phyloP scores from a whole-genome alignment of 768 basidiomycete species.

The Tubosaeta brunneosetosa region DNA sequence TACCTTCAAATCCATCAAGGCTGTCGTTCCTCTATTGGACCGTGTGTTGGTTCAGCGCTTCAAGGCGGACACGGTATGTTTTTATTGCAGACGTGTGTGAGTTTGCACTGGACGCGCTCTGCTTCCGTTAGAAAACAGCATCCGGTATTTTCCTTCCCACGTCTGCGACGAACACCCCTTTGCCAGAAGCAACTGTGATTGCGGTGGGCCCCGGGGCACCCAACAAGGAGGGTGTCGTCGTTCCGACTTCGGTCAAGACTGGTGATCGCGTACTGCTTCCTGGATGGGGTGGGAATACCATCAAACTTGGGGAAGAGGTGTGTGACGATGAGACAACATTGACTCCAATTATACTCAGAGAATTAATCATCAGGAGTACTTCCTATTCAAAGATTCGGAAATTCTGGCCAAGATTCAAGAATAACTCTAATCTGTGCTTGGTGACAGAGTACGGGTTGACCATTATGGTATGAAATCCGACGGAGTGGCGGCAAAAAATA shows the following conservation, averaged over 20 bases:
- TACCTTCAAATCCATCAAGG: constrained; percentile 93
- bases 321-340: constrained; percentile 25
- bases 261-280: constrained; percentile 94
- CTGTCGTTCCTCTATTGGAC: constrained; percentile 88
- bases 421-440: constrained; percentile 39
- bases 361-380: constrained; percentile 74
- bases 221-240: constrained; percentile 74
- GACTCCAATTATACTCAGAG: constrained; percentile 3
- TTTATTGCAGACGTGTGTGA: background rate
- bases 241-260: constrained; percentile 73
- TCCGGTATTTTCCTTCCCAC: constrained; percentile 94
- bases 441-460: no score
- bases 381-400: constrained; percentile 89
- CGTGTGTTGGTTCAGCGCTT: constrained; percentile 96
- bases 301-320: constrained; percentile 97
- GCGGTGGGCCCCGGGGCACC: constrained; percentile 94
- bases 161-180: constrained; percentile 74
- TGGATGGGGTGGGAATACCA: constrained; percentile 92
- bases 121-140: constrained; percentile 83
- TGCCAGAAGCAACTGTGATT: constrained; percentile 97
- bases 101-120: background rate
- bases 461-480: background rate
- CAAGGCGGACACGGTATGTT: constrained; percentile 88
- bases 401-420: constrained; percentile 96
- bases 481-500: constrained; percentile 3